Conservation (phyloP, 768 basidiomycete species). For the Amanita muscaria region DNA sequence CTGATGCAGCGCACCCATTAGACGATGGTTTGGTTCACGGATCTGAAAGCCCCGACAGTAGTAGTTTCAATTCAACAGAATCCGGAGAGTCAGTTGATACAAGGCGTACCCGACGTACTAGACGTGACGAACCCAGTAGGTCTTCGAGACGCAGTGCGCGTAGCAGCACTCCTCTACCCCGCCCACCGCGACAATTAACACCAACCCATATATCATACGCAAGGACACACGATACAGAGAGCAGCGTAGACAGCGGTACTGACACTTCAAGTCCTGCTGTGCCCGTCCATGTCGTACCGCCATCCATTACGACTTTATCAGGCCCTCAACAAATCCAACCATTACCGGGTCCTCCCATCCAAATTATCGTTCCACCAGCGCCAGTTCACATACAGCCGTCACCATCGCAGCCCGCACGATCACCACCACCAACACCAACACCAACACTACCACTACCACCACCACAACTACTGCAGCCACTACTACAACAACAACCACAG, state of each 20-base stretch:
- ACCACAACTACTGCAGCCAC: constrained; percentile 18
- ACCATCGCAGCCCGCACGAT: constrained; percentile 7
- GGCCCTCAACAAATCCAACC: not conserved
- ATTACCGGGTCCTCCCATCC: not conserved
- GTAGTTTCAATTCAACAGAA: constrained; percentile 8
- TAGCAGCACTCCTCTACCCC: not conserved
- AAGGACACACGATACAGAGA: not conserved
- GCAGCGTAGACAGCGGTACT: constrained; percentile 1
- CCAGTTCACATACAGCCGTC: too few species aligned
- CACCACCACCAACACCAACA: constrained; percentile 17
- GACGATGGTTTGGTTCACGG: constrained; percentile 1
- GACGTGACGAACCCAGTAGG: not conserved
- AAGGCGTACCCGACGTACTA: not conserved
- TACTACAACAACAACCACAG: constrained; percentile 17
- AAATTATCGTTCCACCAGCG: not conserved
- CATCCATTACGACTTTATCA: too few species aligned
- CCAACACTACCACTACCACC: too few species aligned
- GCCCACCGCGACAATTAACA: not conserved
- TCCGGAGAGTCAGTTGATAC: constrained; percentile 6
- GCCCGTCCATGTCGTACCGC: not conserved
- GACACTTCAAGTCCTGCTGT: not conserved
- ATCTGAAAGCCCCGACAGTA: constrained; percentile 9
- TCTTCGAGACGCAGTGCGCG: not conserved
- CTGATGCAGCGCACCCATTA: constrained; percentile 4
- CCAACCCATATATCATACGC: constrained; percentile 9